Conservation (phyloP, 2,329 filamentous ascomycete species). For the Celoporthe dispersa region DNA sequence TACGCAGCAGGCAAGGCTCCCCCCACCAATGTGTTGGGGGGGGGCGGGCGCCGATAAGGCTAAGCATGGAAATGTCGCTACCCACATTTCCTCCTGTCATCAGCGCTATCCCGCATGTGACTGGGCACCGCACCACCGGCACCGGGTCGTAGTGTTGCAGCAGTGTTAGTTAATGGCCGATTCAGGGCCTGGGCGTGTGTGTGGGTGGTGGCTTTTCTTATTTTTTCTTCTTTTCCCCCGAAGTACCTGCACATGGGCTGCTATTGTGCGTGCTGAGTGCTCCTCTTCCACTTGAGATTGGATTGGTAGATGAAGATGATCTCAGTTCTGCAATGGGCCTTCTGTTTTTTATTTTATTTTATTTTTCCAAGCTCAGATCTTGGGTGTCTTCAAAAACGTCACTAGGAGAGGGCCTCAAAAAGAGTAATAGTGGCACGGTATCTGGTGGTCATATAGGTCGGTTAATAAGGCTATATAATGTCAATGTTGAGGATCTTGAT, state of each 20-base stretch:
- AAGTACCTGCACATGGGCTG: neutral
- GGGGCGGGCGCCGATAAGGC: slow-evolving; percentile 2
- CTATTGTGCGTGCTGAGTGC: neutral
- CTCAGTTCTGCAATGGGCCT: neutral
- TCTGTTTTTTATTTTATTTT: neutral
- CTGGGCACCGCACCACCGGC: neutral
- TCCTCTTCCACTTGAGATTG: neutral
- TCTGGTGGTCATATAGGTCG: neutral
- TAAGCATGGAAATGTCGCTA: slow-evolving; percentile 3
- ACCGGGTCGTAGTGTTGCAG: neutral
- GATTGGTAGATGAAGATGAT: neutral
- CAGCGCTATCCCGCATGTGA: slow-evolving; percentile 3
- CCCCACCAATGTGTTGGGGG: neutral
- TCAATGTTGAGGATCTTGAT: slow-evolving; percentile 96
- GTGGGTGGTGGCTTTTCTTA: neutral
- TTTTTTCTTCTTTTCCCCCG: neutral
- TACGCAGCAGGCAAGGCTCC: neutral
- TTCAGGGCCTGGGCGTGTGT: neutral
- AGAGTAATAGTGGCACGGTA: neutral
- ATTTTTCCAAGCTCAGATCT: neutral
- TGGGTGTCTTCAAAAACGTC: neutral
- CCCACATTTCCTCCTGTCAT: slow-evolving; percentile 7
- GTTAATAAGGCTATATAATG: slow-evolving; percentile 45
- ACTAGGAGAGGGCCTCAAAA: neutral
- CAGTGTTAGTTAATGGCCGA: neutral